A percentile compares a stretch with the other conserved stretches of the same genome.
Conservation (phyloP, 257 asterid genomes). For the Prunella vulgaris region DNA sequence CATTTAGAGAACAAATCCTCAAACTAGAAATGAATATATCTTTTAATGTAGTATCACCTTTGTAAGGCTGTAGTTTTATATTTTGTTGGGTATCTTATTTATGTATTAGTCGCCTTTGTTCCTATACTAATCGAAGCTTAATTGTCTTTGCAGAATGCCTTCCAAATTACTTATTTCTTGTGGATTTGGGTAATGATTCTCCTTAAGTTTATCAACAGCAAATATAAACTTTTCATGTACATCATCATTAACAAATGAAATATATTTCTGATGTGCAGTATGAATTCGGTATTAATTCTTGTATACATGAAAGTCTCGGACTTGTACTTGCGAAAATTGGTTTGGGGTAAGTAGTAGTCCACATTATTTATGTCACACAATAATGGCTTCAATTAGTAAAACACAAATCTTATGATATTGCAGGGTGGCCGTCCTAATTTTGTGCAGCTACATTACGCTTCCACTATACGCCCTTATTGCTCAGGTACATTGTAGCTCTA, state of each 20-base stretch:
- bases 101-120: not conserved
- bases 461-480: conserved; percentile 82
- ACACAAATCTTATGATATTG: conserved; percentile 15
- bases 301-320: conserved; percentile 58
- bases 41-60: not conserved
- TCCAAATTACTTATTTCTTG: conserved; percentile 75
- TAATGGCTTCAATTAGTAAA: not conserved
- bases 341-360: conserved; percentile 49
- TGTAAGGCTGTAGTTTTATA: not conserved
- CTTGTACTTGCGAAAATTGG: conserved; percentile 53
- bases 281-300: conserved; percentile 50
- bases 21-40: not conserved
- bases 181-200: conserved; percentile 79
- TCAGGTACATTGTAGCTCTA: conserved; percentile 46
- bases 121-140: conserved; percentile 16
- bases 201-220: not conserved
- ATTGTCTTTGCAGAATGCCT: conserved; percentile 66
- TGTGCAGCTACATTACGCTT: conserved; percentile 90
- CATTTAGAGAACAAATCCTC: not conserved
- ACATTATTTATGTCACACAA: not conserved
- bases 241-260: not conserved
- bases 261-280: conserved; percentile 51
- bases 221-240: not conserved
- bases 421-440: conserved; percentile 59
- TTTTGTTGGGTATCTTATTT: not conserved